Base-by-base conservation (phyloP, 179 eudicot genomes). In the Spergularia azorica region DNA sequence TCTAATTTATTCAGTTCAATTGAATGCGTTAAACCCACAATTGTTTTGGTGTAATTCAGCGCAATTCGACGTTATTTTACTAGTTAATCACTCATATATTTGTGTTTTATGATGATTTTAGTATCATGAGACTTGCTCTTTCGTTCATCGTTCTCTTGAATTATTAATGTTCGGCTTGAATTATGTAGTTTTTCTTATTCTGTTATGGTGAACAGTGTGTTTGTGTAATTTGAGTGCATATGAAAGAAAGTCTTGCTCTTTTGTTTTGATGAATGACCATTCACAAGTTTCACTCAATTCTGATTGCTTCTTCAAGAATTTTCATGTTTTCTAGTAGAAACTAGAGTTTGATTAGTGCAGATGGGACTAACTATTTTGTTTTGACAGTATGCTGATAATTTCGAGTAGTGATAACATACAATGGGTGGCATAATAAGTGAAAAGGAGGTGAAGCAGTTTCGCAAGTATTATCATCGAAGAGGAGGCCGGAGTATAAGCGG, bases 371-470 rank as follows among this genome's bases (percentile, higher is more conserved):
- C 13, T 46, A 6, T 8, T 38, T 10, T 26, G 56, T 18, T 20
- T 61, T 50, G 18, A 69, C 15, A 52, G 18, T 69, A 68, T 79
- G 84, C 79, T 82, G 79, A 72, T 38, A 14, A 67, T 63, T 75
- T 72, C 79, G 60, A 60, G 13, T 61, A 71, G 6, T 71, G 50
- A 52, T 63, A 64, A 73, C 89, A 82, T 59, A 78, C 84, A 82
- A 71, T 91, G 77, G 88, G 89, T 68, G 83, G 90, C 69, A 84
- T 88, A 9, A 80, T 91, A 70, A 84, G 77, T 63, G 91, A 91
- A 73, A 77, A 88, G 71, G 93, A 89, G 77, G 76, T 83, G 56
- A 77, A 86, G 79, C 89, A 74, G 72, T 80, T 80, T 73, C 80
- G 54, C 46, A 75, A 72, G 56, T 84, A 84, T 58, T 66, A 60